A percentile compares a stretch with the other conserved stretches of the same genome.
phyloP scores from a whole-genome alignment of 768 basidiomycete species.

The Leccinum variicolor region DNA sequence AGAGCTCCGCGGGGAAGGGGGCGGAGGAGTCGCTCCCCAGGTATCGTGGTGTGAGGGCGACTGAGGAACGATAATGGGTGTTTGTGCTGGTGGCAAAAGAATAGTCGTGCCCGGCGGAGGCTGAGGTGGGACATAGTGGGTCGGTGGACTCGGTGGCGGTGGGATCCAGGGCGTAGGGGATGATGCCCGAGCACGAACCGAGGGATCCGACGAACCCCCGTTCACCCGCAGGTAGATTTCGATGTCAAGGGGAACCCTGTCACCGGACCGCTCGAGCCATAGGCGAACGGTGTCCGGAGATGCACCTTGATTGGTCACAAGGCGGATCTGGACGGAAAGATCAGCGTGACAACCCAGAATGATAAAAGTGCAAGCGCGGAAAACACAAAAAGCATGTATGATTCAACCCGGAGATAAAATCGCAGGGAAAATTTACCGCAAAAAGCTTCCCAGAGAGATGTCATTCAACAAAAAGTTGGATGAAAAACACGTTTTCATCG shows the following conservation, averaged over 20 bases:
- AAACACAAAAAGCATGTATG: slow-evolving; percentile 2
- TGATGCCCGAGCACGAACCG: slow-evolving; percentile 23
- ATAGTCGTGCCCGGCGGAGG: slow-evolving; percentile 26
- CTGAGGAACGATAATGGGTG: slow-evolving; percentile 47
- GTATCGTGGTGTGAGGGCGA: slow-evolving; percentile 38
- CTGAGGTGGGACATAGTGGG: slow-evolving; percentile 38
- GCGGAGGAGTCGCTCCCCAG: slow-evolving; percentile 36
- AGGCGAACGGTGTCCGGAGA: slow-evolving; percentile 78
- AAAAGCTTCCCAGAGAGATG: not conserved
- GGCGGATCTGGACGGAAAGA: slow-evolving; percentile 53
- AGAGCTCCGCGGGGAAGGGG: slow-evolving; percentile 23
- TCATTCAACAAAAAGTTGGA: not conserved
- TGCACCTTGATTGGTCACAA: slow-evolving; percentile 63
- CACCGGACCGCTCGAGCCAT: slow-evolving; percentile 79
- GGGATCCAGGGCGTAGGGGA: slow-evolving; percentile 34
- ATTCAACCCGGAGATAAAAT: not conserved
- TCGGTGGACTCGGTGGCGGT: slow-evolving; percentile 28
- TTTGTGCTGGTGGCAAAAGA: slow-evolving; percentile 35
- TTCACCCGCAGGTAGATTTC: slow-evolving; percentile 70
- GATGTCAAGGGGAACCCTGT: slow-evolving; percentile 68
- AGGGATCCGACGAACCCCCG: slow-evolving; percentile 22
- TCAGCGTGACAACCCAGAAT: not conserved
- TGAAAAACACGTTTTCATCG: slow-evolving; percentile 15
- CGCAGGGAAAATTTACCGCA: not conserved
- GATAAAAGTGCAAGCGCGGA: not conserved